Conservation (phyloP, 805 yeast genomes). For the Teunomyces stri region DNA sequence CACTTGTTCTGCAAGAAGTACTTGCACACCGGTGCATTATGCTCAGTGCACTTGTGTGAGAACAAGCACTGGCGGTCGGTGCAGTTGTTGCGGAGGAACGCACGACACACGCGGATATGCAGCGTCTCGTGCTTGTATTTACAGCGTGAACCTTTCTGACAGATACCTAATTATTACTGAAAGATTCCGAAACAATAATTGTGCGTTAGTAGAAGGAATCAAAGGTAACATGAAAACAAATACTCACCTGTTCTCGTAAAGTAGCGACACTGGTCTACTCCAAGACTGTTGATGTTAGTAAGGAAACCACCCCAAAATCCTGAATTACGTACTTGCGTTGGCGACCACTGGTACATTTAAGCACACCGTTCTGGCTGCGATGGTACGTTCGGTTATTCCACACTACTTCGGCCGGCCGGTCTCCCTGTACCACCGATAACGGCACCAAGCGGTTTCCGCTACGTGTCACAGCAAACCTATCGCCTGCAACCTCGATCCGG, state of each 20-base stretch:
- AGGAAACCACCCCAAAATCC: neutral
- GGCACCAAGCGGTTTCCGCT: conserved; percentile 43
- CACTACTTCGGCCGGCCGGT: conserved; percentile 13
- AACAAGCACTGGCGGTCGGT: conserved; percentile 46
- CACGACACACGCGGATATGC: conserved; percentile 55
- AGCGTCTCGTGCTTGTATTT: conserved; percentile 49
- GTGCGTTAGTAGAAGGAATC: conserved; percentile 11
- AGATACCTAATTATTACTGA: conserved; percentile 41
- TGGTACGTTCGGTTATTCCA: conserved; percentile 34
- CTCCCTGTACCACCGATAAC: conserved; percentile 21
- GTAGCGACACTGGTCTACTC: conserved; percentile 28
- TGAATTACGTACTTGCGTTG: conserved; percentile 12
- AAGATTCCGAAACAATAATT: conserved; percentile 19
- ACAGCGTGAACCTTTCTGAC: conserved; percentile 53
- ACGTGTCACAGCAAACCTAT: conserved; percentile 41
- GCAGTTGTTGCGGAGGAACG: conserved; percentile 49
- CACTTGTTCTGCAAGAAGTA: conserved; percentile 27
- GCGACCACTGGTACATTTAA: conserved; percentile 16
- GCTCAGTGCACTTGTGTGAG: conserved; percentile 57
- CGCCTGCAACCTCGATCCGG: conserved; percentile 40
- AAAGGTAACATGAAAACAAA: neutral
- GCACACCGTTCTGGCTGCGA: conserved; percentile 24
- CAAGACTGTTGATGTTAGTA: conserved; percentile 13
- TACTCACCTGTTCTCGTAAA: conserved; percentile 40
- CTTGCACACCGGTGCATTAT: conserved; percentile 48